Conservation (phyloP, 192 early-diverging fungal genomes). For the Entophlyctis luteolus region DNA sequence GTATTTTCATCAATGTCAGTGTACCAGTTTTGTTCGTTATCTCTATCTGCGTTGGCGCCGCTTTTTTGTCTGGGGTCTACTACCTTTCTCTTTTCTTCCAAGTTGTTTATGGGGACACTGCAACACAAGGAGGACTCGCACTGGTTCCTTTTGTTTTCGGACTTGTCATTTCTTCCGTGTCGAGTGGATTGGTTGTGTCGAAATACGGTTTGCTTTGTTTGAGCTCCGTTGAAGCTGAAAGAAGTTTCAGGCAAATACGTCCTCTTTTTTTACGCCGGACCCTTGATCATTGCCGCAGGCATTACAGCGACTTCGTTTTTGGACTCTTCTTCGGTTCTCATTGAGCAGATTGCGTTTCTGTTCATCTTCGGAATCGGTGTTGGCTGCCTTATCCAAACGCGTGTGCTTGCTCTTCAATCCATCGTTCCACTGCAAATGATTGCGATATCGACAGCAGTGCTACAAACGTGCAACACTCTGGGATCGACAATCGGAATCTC, state of each 20-base stretch:
- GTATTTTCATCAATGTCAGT: constrained; percentile 50
- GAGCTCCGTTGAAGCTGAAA: background rate
- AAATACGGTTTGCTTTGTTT: background rate
- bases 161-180: constrained; percentile 49
- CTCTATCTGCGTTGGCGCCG: constrained; percentile 38
- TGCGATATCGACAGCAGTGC: constrained; percentile 68
- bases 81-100: constrained; percentile 53
- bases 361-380: constrained; percentile 71
- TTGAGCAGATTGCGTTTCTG: constrained; percentile 55
- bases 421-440: constrained; percentile 59
- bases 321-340: constrained; percentile 52
- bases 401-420: constrained; percentile 70
- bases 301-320: constrained; percentile 54
- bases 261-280: constrained; percentile 59
- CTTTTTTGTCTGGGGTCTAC: constrained; percentile 55
- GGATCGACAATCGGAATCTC: constrained; percentile 65
- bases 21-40: constrained; percentile 30
- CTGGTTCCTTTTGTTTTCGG: constrained; percentile 71
- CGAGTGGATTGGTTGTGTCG: constrained; percentile 5
- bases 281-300: constrained; percentile 56
- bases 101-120: constrained; percentile 68
- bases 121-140: constrained; percentile 71
- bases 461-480: constrained; percentile 61
- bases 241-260: constrained; percentile 42
- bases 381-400: constrained; percentile 70